Evolutionary conservation across 163 green algal genomes (phyloP).

Genomic region (Scenedesmus sp.): DNA sequence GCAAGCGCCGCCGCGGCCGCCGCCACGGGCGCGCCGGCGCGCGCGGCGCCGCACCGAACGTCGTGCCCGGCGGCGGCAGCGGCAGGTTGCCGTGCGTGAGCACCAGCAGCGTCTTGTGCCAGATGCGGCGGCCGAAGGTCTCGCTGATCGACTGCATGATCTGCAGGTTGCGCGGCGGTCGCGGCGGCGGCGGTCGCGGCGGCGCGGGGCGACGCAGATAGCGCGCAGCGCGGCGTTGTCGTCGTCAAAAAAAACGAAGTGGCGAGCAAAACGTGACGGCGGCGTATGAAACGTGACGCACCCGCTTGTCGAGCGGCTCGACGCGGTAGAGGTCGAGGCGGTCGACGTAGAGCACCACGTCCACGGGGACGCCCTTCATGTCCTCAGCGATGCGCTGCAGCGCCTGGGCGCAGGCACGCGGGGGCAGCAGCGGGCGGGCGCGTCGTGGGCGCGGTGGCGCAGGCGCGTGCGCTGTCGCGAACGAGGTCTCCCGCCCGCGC

Average conservation of each 20-base stretch:
- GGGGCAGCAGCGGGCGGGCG: neutral
- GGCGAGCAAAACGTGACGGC: neutral
- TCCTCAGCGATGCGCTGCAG: conserved; percentile 77
- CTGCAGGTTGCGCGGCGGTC: too few relatives aligned
- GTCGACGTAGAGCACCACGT: conserved; percentile 66
- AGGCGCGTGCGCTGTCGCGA: neutral
- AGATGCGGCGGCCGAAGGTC: conserved; percentile 60
- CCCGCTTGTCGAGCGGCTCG: conserved; percentile 62
- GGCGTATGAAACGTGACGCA: too few relatives aligned
- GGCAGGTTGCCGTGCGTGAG: conserved; percentile 67
- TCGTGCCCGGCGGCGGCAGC: conserved; percentile 55
- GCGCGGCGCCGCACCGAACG: conserved; percentile 47
- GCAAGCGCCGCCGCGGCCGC: too few relatives aligned
- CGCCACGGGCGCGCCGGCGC: too few relatives aligned
- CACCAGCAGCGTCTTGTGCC: conserved; percentile 62
- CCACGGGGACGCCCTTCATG: conserved; percentile 80
- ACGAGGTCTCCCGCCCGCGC: too few relatives aligned
- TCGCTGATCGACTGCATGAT: conserved; percentile 63
- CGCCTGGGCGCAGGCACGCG: conserved; percentile 13
- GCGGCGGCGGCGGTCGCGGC: neutral
- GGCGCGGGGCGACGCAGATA: neutral
- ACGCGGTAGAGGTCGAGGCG: conserved; percentile 72
- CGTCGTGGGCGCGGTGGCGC: neutral
- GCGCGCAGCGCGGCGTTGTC: neutral
- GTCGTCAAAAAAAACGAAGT: neutral